Conservation (phyloP, 2,329 filamentous ascomycete species). For the Alternaria sp. region DNA sequence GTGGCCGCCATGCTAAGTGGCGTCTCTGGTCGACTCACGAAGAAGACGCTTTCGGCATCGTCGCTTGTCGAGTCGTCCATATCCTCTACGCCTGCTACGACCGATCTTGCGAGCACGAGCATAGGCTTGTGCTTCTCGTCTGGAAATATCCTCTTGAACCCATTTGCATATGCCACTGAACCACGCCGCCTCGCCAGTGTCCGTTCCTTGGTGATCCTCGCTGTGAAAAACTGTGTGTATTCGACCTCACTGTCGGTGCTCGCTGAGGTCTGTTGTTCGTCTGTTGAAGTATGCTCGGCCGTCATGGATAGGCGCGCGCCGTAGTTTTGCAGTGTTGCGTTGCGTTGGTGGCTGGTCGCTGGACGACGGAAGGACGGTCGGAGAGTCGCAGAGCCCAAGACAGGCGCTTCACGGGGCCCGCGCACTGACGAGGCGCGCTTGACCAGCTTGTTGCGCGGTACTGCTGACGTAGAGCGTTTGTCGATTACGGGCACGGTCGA, state of each 20-base stretch:
- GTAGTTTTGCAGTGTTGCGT: constrained; percentile 71
- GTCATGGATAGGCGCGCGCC: constrained; percentile 45
- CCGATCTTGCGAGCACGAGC: constrained; percentile 58
- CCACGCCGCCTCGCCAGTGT: constrained; percentile 54
- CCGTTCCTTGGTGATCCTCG: constrained; percentile 45
- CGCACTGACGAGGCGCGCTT: constrained; percentile 73
- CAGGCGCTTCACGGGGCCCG: constrained; percentile 55
- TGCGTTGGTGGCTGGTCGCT: constrained; percentile 81
- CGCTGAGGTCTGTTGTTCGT: constrained; percentile 28
- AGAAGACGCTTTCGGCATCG: constrained; percentile 52
- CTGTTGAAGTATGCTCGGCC: constrained; percentile 31
- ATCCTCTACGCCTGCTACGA: constrained; percentile 44
- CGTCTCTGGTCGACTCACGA: constrained; percentile 51
- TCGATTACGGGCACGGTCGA: constrained; percentile 72
- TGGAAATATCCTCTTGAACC: constrained; percentile 56
- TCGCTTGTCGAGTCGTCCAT: constrained; percentile 50
- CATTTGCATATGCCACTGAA: constrained; percentile 49
- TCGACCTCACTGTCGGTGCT: constrained; percentile 40
- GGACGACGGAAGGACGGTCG: constrained; percentile 74
- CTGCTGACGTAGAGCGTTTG: constrained; percentile 49
- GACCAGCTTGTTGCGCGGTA: constrained; percentile 78
- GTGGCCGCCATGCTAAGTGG: constrained; percentile 46
- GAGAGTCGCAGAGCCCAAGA: constrained; percentile 66
- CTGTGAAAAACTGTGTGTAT: constrained; percentile 51
- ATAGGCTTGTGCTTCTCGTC: constrained; percentile 57